Percentiles rank a stretch among this genome's conserved stretches.
Conservation (phyloP, 306 rosid species). For the Prunus persica region Prunus_persica_NCBIv2 NC_034013.1:137501-138000, state of each 20-base stretch:
- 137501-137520: background rate
- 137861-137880: background rate
- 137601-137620: slow-evolving; percentile 26
- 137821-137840: slow-evolving; percentile 56
- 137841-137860: background rate
- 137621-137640: slow-evolving; percentile 37
- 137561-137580: slow-evolving; percentile 24
- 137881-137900: background rate
- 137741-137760: slow-evolving; percentile 68
- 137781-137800: slow-evolving; percentile 73
- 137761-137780: slow-evolving; percentile 72
- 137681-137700: slow-evolving; percentile 62
- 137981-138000: slow-evolving; percentile 62
- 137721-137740: slow-evolving; percentile 58
- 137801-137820: slow-evolving; percentile 81
- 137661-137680: slow-evolving; percentile 32
- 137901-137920: slow-evolving; percentile 3
- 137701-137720: slow-evolving; percentile 59
- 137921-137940: slow-evolving; percentile 59
- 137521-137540: slow-evolving; percentile 29
- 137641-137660: slow-evolving; percentile 42
- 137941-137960: slow-evolving; percentile 38
- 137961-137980: slow-evolving; percentile 36
- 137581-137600: slow-evolving; percentile 17
- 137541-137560: slow-evolving; percentile 24